phyloP scores from a whole-genome alignment of 129 eudicot genomes.

The Ambrosia trifida region DNA sequence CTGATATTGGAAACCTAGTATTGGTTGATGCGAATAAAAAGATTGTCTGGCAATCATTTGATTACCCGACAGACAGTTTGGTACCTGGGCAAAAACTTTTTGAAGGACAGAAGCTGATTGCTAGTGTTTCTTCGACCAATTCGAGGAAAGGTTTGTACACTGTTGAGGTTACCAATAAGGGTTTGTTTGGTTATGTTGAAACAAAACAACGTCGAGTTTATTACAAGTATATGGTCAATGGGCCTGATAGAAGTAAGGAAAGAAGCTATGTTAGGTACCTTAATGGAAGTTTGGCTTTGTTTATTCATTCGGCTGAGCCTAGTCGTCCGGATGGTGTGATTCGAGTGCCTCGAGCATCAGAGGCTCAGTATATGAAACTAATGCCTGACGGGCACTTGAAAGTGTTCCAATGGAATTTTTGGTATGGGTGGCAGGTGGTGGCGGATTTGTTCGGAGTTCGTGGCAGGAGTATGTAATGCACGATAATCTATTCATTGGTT shows the following conservation, averaged over 20 bases:
- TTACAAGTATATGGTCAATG: too few species aligned
- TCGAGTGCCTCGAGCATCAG: conserved; percentile 25
- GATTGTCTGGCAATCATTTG: too few species aligned
- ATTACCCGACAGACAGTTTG: too few species aligned
- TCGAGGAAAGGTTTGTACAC: conserved; percentile 29
- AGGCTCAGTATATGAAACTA: conserved; percentile 48
- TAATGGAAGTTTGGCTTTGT: too few species aligned
- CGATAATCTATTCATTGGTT: not conserved
- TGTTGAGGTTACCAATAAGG: conserved; percentile 10
- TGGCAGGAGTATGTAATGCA: not conserved
- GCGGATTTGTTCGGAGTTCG: conserved; percentile 42
- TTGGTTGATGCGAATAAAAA: too few species aligned
- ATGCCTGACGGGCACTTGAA: conserved; percentile 40
- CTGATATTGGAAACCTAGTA: conserved; percentile 21
- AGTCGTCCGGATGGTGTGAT: conserved; percentile 33
- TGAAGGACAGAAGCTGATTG: conserved; percentile 22
- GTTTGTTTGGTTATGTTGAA: not conserved
- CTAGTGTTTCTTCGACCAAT: conserved; percentile 34
- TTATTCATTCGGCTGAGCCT: not conserved
- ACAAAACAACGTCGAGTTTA: too few species aligned
- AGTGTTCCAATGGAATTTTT: conserved; percentile 22
- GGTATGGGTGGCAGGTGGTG: conserved; percentile 40
- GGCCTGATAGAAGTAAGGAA: too few species aligned
- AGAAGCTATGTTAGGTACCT: too few species aligned
- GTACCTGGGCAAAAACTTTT: not conserved